Percentiles rank a stretch among this genome's conserved stretches.
Evolutionary conservation across 306 rosid species (phyloP).

Genomic region (Delonix regia): DNA sequence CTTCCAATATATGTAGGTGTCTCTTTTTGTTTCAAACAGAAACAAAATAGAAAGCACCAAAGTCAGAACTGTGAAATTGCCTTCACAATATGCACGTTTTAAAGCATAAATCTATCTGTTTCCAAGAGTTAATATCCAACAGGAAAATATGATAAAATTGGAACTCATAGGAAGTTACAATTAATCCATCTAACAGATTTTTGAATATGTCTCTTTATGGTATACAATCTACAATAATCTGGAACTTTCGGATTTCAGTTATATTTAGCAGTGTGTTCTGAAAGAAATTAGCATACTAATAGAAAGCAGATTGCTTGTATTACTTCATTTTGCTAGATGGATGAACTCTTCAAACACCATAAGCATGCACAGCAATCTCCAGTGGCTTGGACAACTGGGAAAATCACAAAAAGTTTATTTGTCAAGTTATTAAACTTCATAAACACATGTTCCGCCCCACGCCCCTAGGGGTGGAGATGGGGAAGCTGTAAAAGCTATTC

Average conservation of each 20-base stretch:
- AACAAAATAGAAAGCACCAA: slow-evolving; percentile 23
- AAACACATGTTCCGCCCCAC: neutral
- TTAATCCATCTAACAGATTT: slow-evolving; percentile 9
- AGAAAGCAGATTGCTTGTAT: slow-evolving; percentile 28
- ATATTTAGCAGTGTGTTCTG: neutral
- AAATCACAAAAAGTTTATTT: slow-evolving; percentile 9
- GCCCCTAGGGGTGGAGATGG: neutral
- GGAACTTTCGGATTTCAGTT: slow-evolving; percentile 3
- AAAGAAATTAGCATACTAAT: slow-evolving; percentile 18
- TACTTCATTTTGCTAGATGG: slow-evolving; percentile 65
- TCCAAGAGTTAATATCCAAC: neutral
- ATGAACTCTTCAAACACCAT: slow-evolving; percentile 43
- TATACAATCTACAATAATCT: slow-evolving; percentile 11
- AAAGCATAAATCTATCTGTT: neutral
- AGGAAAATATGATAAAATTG: neutral
- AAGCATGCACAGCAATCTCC: slow-evolving; percentile 38
- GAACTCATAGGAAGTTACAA: neutral
- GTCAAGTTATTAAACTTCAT: slow-evolving; percentile 33
- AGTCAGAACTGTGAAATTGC: neutral
- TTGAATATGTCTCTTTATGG: slow-evolving; percentile 13
- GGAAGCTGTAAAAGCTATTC: neutral
- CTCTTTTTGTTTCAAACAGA: slow-evolving; percentile 21
- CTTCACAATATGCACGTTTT: slow-evolving; percentile 1
- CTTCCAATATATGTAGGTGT: neutral
- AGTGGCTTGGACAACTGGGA: slow-evolving; percentile 50